Evolutionary conservation across 805 yeast species (phyloP), one percentile per base, ranked within the genome.

Genomic region (Saccharomycopsis capsularis): DNA sequence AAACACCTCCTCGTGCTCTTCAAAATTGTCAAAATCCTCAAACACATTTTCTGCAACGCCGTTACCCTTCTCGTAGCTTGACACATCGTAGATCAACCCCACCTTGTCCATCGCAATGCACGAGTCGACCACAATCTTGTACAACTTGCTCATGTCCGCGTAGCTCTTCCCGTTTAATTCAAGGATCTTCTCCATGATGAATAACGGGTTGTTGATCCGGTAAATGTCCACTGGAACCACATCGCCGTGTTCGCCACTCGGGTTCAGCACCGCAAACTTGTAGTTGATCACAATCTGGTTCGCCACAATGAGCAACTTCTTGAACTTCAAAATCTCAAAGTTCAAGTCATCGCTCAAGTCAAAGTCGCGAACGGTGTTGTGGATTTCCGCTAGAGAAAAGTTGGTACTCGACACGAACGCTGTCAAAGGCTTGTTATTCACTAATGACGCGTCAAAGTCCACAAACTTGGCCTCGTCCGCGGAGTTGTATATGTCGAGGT

Each of bases 151-250:
- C 51, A 63, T 66, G n/a, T 74, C 73, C 40, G 65, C 50, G 52
- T 72, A 72, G 9, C 72, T 63, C 50, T 69, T 70, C 3, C 70
- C 64, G 52, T 72, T 71, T 44, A 68, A 67, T 50, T 70, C 73
- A 9, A 72, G 58, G 11, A 72, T 64, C 23, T 58, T 43, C 4
- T 69, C 60, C 2, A 69, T 58, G 40, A 72, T 55, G 2, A 59
- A 54, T 47, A 68, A 48, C 1, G 68, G 67, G 5, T 65, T 54
- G 21, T 48, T 39, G n/a, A 56, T 47, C 3, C 45, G 43, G 23
- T 41, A 50, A 16, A 53, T 35, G 22, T 45, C 48, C 21, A 47
- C 18, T 2, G 56, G 56, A 13, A 25, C 30, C 3, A 30, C 34
- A 16, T 25, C 13, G 15, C 27, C 24, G 15, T 21, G 39, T n/a